Evolutionary conservation across 148 eudicot genomes (phyloP).

Genomic region (Amaranthus hypochondriacus): DNA sequence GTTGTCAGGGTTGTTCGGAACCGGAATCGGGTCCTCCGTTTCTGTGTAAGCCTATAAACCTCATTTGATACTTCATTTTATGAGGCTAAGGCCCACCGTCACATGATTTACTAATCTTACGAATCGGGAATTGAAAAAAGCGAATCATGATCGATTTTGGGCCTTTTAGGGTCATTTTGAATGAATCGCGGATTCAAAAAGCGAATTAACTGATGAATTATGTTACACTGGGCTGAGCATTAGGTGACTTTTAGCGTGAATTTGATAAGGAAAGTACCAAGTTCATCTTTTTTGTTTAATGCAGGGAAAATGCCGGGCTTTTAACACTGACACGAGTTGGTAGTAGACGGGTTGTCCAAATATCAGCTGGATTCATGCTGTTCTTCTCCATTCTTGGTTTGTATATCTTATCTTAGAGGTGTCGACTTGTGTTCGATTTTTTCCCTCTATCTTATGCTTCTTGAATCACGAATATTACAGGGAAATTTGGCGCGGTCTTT

Average conservation of each 20-base stretch:
- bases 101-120: no score
- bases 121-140: no score
- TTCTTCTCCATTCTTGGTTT: slow-evolving; percentile 90
- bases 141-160: no score
- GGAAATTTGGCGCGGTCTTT: slow-evolving; percentile 86
- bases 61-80: background rate
- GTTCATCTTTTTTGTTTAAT: slow-evolving; percentile 6
- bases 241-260: background rate
- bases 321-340: slow-evolving; percentile 89
- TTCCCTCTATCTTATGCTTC: background rate
- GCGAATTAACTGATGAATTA: no score
- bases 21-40: slow-evolving; percentile 77
- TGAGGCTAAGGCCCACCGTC: background rate
- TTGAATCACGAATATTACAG: slow-evolving; percentile 31
- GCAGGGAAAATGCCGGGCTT: slow-evolving; percentile 95
- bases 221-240: background rate
- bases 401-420: slow-evolving; percentile 3
- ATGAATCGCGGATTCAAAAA: no score
- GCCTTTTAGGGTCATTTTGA: no score
- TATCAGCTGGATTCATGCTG: slow-evolving; percentile 89
- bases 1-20: slow-evolving; percentile 85
- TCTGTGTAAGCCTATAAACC: slow-evolving; percentile 55
- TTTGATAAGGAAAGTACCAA: background rate
- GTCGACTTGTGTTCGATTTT: no score
- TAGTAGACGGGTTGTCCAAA: slow-evolving; percentile 90